Base-by-base conservation (phyloP, 345 rosid genomes). In the Limnanthes douglasii region DNA sequence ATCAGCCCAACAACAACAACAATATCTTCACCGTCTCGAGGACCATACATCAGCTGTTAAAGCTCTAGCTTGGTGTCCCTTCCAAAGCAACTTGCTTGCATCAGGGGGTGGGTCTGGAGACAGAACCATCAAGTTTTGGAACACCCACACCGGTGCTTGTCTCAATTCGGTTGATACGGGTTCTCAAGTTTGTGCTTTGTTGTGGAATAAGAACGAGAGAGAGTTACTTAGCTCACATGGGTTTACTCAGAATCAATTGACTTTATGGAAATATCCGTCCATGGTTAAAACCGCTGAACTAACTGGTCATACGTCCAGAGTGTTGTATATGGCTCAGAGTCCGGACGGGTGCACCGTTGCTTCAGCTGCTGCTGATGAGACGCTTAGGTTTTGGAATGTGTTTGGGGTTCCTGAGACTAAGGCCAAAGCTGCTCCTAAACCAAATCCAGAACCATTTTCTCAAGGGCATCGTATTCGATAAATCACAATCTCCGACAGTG, bases 311-410 rank as follows among this genome's bases (percentile, higher is more conserved):
- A 57, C 57, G 24, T 57, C 63, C 15, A 57, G 63, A 51, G 63
- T 57, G 13, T 21, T 57, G 1, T 51, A 21, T 2, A 51, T 50
- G 63, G 46, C 64, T 8, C 56, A 69, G 70, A 73, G 88, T 36
- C 88, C 88, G 5, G 82, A 77, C 64, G 76, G 88, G 22, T 66
- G 64, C 51, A 69, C 81, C 1, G 85, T 74, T 5, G 92, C 92
- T 15, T 54, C 92, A 9, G 92, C 85, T n/a, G 92, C 84, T 20
- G 78, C 66, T 23, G 85, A 78, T 13, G 92, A 78, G 37, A 78
- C 85, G 2, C 34, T 74, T 12, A 59, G 78, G 31, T 65, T 78
- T 23, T 78, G 85, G 92, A 78, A 74, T 43, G 81, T 78, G 5
- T 78, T 74, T 37, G 80, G 77, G 18, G 65, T 42, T 15, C 72